Base-by-base conservation (phyloP, 495 filamentous ascomycete genomes). In the Achaetomiella virescens region DNA sequence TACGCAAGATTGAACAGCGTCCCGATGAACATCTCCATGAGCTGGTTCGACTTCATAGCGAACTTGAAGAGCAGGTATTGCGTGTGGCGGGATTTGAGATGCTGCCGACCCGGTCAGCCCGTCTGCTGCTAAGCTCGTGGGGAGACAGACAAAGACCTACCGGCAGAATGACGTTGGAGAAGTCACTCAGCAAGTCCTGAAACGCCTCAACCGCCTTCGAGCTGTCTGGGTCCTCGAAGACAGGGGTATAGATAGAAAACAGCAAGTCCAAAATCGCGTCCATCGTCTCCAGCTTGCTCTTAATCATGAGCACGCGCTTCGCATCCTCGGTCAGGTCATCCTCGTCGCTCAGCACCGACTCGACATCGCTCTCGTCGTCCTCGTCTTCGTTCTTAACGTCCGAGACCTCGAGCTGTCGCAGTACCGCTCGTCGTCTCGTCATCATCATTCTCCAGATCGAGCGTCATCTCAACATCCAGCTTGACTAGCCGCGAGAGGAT, bases 241-340 rank as follows among this genome's bases (percentile, higher is more conserved):
- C 77, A 6, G 83, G 79, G 12, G 76, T 74, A 70, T 95, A 96
- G 53, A 89, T 82, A 47, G 81, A 82, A 72, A 99, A 97, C 0
- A 99, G 80, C 12, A 85, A 75, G 66, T 97, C 90, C 53, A 99
- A 80, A 58, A 96, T 87, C n/a, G 82, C 78, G 68, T 99, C 93
- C 74, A 99, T 84, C 68, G 96, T 99, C 61, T 84, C 82, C 43
- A 97, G 84, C 61, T 90, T 92, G 44, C 81, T 81, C 64, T 85
- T 90, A 44, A 95, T 78, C 20, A 79, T 78, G 53, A 85, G 79
- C 8, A 83, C 71, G 27, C 71, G 72, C 50, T 64, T 69, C 5
- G 75, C 65, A 48, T 78, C 67, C 46, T 73, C 69, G 25, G 76
- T 71, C n/a, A 68, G 64, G 21, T 78, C 75, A 20, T 79, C 78